Evolutionary conservation across 768 basidiomycete genomes (phyloP).

Genomic region (Leccinellum albellum): DNA sequence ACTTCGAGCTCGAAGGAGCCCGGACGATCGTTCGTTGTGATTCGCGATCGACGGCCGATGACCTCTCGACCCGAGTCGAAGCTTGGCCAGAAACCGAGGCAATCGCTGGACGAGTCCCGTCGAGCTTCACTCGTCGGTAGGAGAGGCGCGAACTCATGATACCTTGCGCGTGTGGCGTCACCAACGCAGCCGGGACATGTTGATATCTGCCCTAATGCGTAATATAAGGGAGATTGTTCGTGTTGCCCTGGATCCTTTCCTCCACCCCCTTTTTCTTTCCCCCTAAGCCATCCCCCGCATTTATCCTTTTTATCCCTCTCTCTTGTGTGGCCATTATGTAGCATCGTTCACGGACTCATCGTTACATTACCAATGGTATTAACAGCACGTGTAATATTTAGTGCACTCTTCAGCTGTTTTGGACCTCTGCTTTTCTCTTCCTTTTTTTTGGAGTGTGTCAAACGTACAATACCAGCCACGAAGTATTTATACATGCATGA

Average conservation of each 20-base stretch:
- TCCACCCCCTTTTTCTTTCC: neutral
- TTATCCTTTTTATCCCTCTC: neutral
- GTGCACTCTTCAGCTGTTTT: conserved; percentile 19
- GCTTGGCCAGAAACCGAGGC: conserved; percentile 20
- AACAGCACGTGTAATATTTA: conserved; percentile 29
- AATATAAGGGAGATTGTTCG: conserved; percentile 7
- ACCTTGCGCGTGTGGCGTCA: neutral
- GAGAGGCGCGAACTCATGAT: conserved; percentile 28
- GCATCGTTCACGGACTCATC: conserved; percentile 21
- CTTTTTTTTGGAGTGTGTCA: conserved; percentile 13
- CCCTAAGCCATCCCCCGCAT: neutral
- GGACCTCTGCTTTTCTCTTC: conserved; percentile 5
- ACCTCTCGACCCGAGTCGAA: conserved; percentile 24
- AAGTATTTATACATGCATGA: conserved; percentile 20
- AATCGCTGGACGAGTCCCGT: conserved; percentile 31
- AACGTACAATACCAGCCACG: conserved; percentile 15
- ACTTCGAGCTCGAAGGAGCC: conserved; percentile 34
- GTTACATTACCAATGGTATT: conserved; percentile 24
- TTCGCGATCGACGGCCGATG: conserved; percentile 52
- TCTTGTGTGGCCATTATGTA: conserved; percentile 11
- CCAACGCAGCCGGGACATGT: conserved; percentile 4
- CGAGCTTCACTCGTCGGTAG: conserved; percentile 27
- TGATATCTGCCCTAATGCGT: conserved; percentile 12
- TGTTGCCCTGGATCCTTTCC: neutral
- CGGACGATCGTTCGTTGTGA: conserved; percentile 64